These are phyloP conservation scores for Claviceps quebecensis DNA, from an alignment of 2,329 filamentous ascomycete genomes.

Conservation along the genomic window DNA sequence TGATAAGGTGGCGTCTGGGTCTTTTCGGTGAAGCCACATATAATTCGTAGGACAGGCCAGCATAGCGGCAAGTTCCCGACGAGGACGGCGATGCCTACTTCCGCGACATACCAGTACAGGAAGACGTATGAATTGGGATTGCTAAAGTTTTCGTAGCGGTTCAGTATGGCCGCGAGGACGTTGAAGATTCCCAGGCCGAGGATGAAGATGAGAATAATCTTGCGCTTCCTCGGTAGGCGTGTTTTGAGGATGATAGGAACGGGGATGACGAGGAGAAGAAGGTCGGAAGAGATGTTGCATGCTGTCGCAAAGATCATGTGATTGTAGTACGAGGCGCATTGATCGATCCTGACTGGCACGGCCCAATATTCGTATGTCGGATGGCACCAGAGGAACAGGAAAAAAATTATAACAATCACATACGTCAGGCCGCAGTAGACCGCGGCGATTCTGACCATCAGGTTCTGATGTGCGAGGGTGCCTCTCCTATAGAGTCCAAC, in stretches of 20 bases:
- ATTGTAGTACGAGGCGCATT: constrained; percentile 31
- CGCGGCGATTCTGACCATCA: constrained; percentile 27
- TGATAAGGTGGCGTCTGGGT: constrained; percentile 13
- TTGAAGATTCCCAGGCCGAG: constrained; percentile 42
- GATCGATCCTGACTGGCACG: constrained; percentile 26
- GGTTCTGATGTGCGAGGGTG: constrained; percentile 17
- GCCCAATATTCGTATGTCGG: constrained; percentile 39
- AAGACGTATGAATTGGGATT: constrained; percentile 41
- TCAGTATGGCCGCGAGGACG: constrained; percentile 43
- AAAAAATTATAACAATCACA: constrained; percentile 33
- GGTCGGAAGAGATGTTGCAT: constrained; percentile 33
- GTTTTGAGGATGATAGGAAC: constrained; percentile 29
- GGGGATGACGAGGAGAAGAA: constrained; percentile 30
- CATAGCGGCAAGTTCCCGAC: constrained; percentile 47
- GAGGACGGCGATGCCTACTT: constrained; percentile 43
- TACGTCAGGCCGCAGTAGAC: constrained; percentile 31
- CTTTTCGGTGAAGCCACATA: constrained; percentile 15
- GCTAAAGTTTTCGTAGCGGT: constrained; percentile 47
- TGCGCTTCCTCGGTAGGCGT: constrained; percentile 27
- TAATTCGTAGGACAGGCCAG: constrained; percentile 39
- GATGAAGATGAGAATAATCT: constrained; percentile 37
- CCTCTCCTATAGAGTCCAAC: constrained; percentile 10
- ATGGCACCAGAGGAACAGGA: constrained; percentile 39
- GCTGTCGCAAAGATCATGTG: constrained; percentile 32
- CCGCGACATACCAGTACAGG: constrained; percentile 46